Percentiles rank a stretch among this genome's conserved stretches.
These are phyloP conservation scores for Colletotrichum cuscutae DNA, from an alignment of 2,329 filamentous ascomycete species.

Conservation along the genomic window DNA sequence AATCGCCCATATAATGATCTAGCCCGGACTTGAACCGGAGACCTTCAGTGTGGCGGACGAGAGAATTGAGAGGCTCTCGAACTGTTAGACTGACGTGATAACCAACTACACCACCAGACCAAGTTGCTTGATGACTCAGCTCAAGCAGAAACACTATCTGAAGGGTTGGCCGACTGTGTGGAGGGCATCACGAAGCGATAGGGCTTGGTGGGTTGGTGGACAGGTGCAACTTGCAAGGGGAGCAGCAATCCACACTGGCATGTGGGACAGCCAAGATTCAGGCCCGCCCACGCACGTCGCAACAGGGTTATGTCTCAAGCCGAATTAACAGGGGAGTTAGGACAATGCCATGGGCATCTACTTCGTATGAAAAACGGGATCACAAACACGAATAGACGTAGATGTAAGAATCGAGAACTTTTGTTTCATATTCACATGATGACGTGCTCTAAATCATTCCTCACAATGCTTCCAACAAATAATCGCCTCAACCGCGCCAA, in stretches of 20 bases:
- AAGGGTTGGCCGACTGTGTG: neutral
- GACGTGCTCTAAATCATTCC: neutral
- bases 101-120: slow-evolving; percentile 51
- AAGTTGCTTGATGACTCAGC: slow-evolving; percentile 16
- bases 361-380: neutral
- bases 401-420: neutral
- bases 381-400: neutral
- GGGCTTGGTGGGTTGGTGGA: neutral
- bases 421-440: neutral
- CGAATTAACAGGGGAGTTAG: neutral
- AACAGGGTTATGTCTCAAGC: neutral
- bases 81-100: slow-evolving; percentile 60
- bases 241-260: neutral
- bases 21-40: slow-evolving; percentile 35
- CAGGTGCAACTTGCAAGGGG: neutral
- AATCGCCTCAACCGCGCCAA: slow-evolving; percentile 41
- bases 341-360: neutral
- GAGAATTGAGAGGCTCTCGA: neutral
- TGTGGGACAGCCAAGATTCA: slow-evolving; percentile 1
- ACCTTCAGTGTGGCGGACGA: slow-evolving; percentile 29
- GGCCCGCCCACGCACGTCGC: neutral
- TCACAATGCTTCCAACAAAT: neutral
- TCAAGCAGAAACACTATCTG: rapidly evolving
- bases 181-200: slow-evolving; percentile 17
- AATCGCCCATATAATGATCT: slow-evolving; percentile 27